Base-by-base conservation (phyloP, 805 yeast species). In the Yarrowia hollandica region DNA sequence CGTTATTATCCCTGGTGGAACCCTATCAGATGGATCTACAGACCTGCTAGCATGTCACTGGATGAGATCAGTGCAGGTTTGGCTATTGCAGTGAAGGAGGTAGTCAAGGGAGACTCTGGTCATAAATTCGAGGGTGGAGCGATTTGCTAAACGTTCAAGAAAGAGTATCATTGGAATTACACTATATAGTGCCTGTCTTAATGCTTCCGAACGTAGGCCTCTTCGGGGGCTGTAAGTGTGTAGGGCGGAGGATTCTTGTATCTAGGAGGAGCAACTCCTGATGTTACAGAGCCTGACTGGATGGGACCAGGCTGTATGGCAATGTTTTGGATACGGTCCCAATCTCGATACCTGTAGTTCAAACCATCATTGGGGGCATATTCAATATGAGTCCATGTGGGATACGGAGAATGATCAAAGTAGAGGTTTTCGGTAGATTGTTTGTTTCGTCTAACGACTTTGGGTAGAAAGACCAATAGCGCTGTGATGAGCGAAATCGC, bases 31-130 rank as follows among this genome's bases (percentile, higher is more conserved):
- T 52, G 58, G 58, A 18, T 52, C 26, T 52, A 35, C 26, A 16
- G 19, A 25, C 58, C 58, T n/a, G 25, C 44, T 3, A 52, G 58
- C 25, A 52, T 52, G 58, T 6, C 25, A 12, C 18, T 52, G 18
- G 35, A 35, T 5, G 44, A 52, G 4, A 52, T 52, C n/a, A 19
- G 18, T 5, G 35, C 25, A 0, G 58, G 34, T 12, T 11, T 52
- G 44, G 44, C 16, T 8, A 37, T 37, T 35, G 31, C 44, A 4
- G 12, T 52, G 11, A 52, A 35, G 21, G 44, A 35, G 58, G 44
- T 52, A 4, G 44, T 35, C 12, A 28, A 52, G 19, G 42, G 58
- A 10, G 26, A n/a, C 1, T 23, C 28, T 0, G 58, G 33, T 2
- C 33, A 21, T 5, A 48, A 48, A 30, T 7, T 31, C n/a, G 25